Evolutionary conservation across 163 green algal species (phyloP), one percentile per base, ranked within the genome.

Genomic region (Prototheca cutis): DNA sequence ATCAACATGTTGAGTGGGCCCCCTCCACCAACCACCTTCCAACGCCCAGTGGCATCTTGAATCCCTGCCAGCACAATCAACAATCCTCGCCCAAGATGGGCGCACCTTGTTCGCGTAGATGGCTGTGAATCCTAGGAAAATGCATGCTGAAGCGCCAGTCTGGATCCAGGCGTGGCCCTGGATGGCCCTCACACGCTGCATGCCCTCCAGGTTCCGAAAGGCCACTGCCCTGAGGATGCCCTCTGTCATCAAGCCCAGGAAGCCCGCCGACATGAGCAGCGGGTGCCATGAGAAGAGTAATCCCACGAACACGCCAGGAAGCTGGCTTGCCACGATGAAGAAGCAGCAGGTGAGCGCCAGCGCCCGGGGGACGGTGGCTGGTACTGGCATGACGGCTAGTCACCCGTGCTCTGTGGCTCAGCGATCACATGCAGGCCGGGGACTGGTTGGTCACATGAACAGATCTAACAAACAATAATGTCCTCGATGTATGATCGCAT

Each of bases 51-150:
- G n/a, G n/a, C n/a, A n/a, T n/a, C n/a, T n/a, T n/a, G 8, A 10
- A 31, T 17, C 18, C 29, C 15, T 27, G 28, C n/a, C 32, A 13
- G 32, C 28, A 45, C 53, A 24, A 28, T 48, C 10, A 48, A 6
- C 45, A 29, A 6, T 40, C 6, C 23, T 56, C 13, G 2, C 18
- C 34, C 5, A 21, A 6, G 17, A 3, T 30, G 32, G 8, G 24
- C 48, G 3, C 28, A 24, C 36, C 68, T 79, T 79, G 55, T 77
- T 79, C 28, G 49, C 21, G 52, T 66, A 71, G 27, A 79, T 79
- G 8, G 59, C 47, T 2, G 31, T 53, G 17, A 77, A 69, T 19
- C 72, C 72, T 6, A 80, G 45, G 17, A 27, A 24, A 4, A 65
- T 53, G 28, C 45, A 66, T 1, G 48, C 31, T 0, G 48, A 48